Evolutionary conservation across 768 basidiomycete species (phyloP).

Genomic region (Auricularia sp.): DNA sequence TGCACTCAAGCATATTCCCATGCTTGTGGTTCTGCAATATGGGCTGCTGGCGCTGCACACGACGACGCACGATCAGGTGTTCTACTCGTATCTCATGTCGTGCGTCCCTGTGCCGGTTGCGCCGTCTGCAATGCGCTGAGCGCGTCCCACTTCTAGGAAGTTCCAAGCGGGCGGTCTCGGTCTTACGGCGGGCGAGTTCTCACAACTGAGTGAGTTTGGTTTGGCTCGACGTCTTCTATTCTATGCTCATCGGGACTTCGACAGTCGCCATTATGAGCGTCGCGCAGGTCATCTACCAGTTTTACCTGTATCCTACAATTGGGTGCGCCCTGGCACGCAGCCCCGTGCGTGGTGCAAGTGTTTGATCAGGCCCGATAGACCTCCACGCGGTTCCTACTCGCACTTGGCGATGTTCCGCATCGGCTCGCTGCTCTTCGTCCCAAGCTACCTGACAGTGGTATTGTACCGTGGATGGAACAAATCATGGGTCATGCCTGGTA

Average conservation of each 20-base stretch:
- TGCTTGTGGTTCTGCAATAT: slow-evolving; percentile 83
- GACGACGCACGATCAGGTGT: slow-evolving; percentile 84
- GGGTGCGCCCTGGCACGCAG: neutral
- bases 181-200: slow-evolving; percentile 84
- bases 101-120: slow-evolving; percentile 25
- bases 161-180: slow-evolving; percentile 81
- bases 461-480: slow-evolving; percentile 57
- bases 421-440: slow-evolving; percentile 78
- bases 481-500: slow-evolving; percentile 77
- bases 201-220: slow-evolving; percentile 60
- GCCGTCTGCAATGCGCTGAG: no score
- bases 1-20: slow-evolving; percentile 63
- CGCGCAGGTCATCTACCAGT: slow-evolving; percentile 88
- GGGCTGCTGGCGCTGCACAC: slow-evolving; percentile 84
- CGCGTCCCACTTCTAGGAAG: slow-evolving; percentile 36
- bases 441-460: slow-evolving; percentile 74
- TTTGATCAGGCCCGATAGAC: slow-evolving; percentile 29
- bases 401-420: slow-evolving; percentile 86
- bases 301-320: slow-evolving; percentile 68
- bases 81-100: slow-evolving; percentile 87
- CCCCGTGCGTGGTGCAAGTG: no score
- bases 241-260: slow-evolving; percentile 2
- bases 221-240: slow-evolving; percentile 4
- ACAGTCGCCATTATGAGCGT: slow-evolving; percentile 86
- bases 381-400: slow-evolving; percentile 72